A percentile compares a stretch with the other conserved stretches of the same genome.
These are phyloP conservation scores for Agaricus subrufescens DNA, from an alignment of 768 basidiomycete genomes.

Conservation along the genomic window DNA sequence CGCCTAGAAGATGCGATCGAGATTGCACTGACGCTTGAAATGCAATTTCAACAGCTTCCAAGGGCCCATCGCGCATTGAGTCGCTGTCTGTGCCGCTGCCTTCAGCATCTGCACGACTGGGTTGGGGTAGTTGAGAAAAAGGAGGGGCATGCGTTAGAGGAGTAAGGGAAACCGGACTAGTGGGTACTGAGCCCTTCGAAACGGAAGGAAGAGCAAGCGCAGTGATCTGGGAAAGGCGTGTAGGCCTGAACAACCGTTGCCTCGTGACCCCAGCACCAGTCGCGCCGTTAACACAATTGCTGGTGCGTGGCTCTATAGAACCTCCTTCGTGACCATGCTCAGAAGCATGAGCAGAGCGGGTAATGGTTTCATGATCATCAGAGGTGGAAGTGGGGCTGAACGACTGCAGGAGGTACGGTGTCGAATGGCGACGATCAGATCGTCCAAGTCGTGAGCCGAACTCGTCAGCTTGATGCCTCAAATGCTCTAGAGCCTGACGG, in stretches of 20 bases:
- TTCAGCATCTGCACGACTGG: background rate
- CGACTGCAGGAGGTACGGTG: slow-evolving; percentile 4
- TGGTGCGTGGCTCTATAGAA: background rate
- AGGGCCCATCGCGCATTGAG: slow-evolving; percentile 6
- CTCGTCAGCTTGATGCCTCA: slow-evolving; percentile 1
- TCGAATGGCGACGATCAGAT: slow-evolving; percentile 4
- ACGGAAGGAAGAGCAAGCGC: background rate
- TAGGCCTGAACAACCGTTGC: slow-evolving; percentile 1
- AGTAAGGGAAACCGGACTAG: background rate
- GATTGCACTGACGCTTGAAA: slow-evolving; percentile 8
- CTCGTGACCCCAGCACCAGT: background rate
- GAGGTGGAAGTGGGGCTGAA: background rate
- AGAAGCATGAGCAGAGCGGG: slow-evolving; percentile 2
- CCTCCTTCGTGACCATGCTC: slow-evolving; percentile 5
- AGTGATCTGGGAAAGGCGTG: slow-evolving; percentile 7
- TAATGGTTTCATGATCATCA: background rate
- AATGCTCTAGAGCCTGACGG: slow-evolving; percentile 7
- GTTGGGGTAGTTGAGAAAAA: background rate
- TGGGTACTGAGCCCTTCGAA: background rate
- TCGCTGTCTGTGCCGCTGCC: slow-evolving; percentile 14
- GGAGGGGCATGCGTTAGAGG: background rate
- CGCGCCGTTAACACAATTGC: background rate
- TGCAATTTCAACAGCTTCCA: background rate
- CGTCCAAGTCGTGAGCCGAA: background rate
- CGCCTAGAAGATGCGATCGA: background rate